Percentiles rank a stretch among this genome's conserved stretches.
These are phyloP conservation scores for Coemansia sp. DNA, from an alignment of 192 early-diverging fungal species.

Conservation along the genomic window DNA sequence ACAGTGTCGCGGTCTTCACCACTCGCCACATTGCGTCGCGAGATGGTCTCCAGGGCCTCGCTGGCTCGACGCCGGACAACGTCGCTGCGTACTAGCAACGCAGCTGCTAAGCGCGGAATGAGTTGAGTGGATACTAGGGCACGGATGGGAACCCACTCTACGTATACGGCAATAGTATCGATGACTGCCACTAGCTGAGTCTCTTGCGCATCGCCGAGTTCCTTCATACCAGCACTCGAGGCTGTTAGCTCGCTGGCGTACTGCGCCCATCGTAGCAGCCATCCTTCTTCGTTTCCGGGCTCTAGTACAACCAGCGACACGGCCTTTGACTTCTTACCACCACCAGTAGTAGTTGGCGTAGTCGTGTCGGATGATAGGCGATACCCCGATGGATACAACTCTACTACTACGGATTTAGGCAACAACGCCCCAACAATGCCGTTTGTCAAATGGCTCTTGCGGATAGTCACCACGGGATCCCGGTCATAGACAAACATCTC, in stretches of 20 bases:
- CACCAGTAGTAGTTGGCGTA: not conserved
- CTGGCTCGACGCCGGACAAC: conserved; percentile 22
- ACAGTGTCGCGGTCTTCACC: conserved; percentile 43
- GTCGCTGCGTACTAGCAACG: conserved; percentile 26
- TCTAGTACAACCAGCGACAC: conserved; percentile 31
- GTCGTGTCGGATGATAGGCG: conserved; percentile 29
- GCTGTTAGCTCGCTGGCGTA: conserved; percentile 11
- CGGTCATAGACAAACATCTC: conserved; percentile 51
- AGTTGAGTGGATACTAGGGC: conserved; percentile 28
- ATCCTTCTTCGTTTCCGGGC: conserved; percentile 45
- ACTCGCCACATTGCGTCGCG: conserved; percentile 20
- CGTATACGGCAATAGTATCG: conserved; percentile 25
- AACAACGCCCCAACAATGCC: conserved; percentile 45
- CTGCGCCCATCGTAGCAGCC: conserved; percentile 35
- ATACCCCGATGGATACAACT: conserved; percentile 44
- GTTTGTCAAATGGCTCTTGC: conserved; percentile 43
- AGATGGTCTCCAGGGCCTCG: conserved; percentile 30
- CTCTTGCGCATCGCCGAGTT: conserved; percentile 13
- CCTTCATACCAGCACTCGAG: not conserved
- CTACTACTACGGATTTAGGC: conserved; percentile 19
- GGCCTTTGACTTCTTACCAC: conserved; percentile 12
- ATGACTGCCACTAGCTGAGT: conserved; percentile 7
- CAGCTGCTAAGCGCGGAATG: conserved; percentile 17
- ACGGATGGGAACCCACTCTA: conserved; percentile 46
- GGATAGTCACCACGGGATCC: conserved; percentile 36